phyloP scores from a whole-genome alignment of 2,329 filamentous ascomycete genomes.

The Simplicillium aogashimaense region DNA sequence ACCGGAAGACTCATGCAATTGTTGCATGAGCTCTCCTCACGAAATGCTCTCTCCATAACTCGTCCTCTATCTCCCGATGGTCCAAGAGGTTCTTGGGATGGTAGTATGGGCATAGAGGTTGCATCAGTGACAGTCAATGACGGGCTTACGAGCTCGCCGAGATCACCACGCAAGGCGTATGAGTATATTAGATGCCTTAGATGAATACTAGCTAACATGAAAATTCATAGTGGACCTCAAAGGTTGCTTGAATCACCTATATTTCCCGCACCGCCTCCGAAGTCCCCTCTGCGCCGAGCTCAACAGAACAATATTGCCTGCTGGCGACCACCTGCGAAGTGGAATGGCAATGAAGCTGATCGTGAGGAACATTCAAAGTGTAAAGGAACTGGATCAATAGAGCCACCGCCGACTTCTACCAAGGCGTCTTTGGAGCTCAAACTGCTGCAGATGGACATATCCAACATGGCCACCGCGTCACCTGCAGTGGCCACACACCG shows the following conservation, averaged over 20 bases:
- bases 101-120: not conserved
- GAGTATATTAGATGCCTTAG: constrained; percentile 2
- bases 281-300: constrained; percentile 7
- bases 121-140: constrained; percentile 8
- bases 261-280: constrained; percentile 4
- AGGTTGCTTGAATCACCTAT: not conserved
- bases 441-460: too few relatives aligned
- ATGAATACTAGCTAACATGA: not conserved
- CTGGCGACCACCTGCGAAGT: constrained; percentile 6
- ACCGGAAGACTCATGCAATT: constrained; percentile 1
- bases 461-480: too few relatives aligned
- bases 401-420: too few relatives aligned
- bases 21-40: constrained; percentile 1
- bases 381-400: too few relatives aligned
- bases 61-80: not conserved
- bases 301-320: constrained; percentile 6
- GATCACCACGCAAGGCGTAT: constrained; percentile 19
- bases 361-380: too few relatives aligned
- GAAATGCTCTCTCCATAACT: not conserved
- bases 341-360: not conserved
- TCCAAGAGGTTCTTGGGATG: not conserved
- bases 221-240: too few relatives aligned
- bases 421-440: too few relatives aligned
- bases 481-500: too few relatives aligned
- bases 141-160: constrained; percentile 17